Evolutionary conservation across 2,329 filamentous ascomycete genomes (phyloP).

Genomic region (Dryadomyces sulphureus): DNA sequence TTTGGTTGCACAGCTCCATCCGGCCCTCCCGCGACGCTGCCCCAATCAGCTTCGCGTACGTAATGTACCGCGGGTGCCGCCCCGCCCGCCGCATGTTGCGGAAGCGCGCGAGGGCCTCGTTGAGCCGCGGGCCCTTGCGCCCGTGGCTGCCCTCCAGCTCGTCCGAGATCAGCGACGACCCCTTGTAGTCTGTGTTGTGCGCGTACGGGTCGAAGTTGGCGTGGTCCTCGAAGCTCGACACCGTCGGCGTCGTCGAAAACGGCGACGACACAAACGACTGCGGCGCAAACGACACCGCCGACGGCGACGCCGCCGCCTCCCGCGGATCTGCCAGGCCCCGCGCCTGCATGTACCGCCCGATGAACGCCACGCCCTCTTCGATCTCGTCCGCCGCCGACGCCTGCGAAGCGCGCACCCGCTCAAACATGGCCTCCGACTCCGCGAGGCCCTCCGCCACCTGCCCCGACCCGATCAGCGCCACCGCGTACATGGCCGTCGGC

Average conservation of each 20-base stretch:
- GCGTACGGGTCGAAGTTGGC: conserved; percentile 69
- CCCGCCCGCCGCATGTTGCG: conserved; percentile 87
- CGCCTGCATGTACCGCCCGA: conserved; percentile 42
- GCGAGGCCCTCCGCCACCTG: conserved; percentile 68
- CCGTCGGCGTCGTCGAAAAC: conserved; percentile 38
- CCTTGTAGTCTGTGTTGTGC: conserved; percentile 81
- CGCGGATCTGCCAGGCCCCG: conserved; percentile 41
- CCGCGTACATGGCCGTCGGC: conserved; percentile 77
- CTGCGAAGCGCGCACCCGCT: conserved; percentile 54
- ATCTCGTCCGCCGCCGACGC: conserved; percentile 60
- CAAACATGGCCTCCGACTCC: conserved; percentile 75
- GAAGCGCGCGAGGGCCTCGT: conserved; percentile 70
- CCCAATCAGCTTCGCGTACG: conserved; percentile 88
- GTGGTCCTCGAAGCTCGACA: conserved; percentile 57
- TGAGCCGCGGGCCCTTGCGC: conserved; percentile 56
- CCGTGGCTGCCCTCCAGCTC: conserved; percentile 70
- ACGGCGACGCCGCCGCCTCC: conserved; percentile 31
- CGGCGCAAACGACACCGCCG: conserved; percentile 24
- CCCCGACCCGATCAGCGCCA: conserved; percentile 75
- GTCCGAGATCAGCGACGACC: conserved; percentile 79
- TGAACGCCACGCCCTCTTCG: conserved; percentile 68
- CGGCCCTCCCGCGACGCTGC: conserved; percentile 77
- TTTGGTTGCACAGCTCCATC: conserved; percentile 68
- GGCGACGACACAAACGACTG: conserved; percentile 32
- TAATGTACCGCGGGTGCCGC: conserved; percentile 87